phyloP scores from a whole-genome alignment of 257 asterid genomes.

The Fraxinus excelsior region DNA sequence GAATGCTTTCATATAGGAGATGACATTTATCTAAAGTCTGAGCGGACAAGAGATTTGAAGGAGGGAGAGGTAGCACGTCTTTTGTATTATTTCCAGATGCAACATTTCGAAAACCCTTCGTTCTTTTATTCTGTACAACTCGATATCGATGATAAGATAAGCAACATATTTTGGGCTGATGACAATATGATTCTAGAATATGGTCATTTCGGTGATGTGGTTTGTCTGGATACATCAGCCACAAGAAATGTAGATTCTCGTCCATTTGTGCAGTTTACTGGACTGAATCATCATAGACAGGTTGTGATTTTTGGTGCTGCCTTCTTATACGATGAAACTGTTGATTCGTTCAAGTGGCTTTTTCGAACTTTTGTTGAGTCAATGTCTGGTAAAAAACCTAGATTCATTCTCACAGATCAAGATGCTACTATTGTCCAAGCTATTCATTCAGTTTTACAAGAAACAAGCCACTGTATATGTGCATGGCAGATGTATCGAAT shows the following conservation, averaged over 20 bases:
- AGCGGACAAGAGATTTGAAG: conserved; percentile 55
- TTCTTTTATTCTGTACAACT: conserved; percentile 51
- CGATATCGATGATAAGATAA: conserved; percentile 56
- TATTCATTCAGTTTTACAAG: conserved; percentile 56
- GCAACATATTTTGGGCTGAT: conserved; percentile 69
- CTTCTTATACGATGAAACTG: conserved; percentile 55
- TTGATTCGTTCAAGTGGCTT: conserved; percentile 57
- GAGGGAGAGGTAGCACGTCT: conserved; percentile 60
- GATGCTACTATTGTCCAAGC: conserved; percentile 64
- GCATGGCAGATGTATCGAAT: conserved; percentile 60
- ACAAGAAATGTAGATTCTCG: conserved; percentile 39
- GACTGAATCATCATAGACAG: conserved; percentile 58
- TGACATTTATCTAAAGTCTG: conserved; percentile 42
- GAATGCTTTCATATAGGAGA: conserved; percentile 43
- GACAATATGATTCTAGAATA: conserved; percentile 57
- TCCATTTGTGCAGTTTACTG: conserved; percentile 54
- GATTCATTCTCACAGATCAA: conserved; percentile 60
- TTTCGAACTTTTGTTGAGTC: conserved; percentile 50
- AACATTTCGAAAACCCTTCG: conserved; percentile 59
- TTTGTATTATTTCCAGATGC: conserved; percentile 53
- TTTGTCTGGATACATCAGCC: conserved; percentile 56
- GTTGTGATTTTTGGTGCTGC: conserved; percentile 63
- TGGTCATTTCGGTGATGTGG: conserved; percentile 60
- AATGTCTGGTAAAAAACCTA: conserved; percentile 58
- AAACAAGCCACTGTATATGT: conserved; percentile 56